Percentiles rank a stretch among this genome's conserved stretches.
These are phyloP conservation scores for Aspergillus brunneoviolaceus DNA, from an alignment of 2,329 filamentous ascomycete genomes.

Conservation along the genomic window DNA sequence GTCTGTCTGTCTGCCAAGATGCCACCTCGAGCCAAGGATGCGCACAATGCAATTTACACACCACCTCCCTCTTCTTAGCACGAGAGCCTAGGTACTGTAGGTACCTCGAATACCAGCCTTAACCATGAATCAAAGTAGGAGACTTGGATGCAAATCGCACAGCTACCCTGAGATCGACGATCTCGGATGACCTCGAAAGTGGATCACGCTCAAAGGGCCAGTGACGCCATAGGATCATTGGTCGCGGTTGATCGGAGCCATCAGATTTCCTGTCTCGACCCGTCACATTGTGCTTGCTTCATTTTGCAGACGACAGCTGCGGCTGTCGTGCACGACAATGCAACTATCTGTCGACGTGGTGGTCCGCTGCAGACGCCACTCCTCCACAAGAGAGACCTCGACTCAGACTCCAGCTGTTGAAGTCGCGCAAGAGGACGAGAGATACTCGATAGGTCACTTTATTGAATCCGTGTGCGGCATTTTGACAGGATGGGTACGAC, in stretches of 20 bases:
- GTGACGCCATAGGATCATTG: background rate
- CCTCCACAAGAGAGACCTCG: background rate
- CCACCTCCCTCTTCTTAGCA: too few species aligned
- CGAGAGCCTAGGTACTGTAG: too few species aligned
- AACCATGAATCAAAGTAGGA: too few species aligned
- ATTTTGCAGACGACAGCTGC: background rate
- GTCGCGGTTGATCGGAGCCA: background rate
- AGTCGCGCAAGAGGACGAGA: background rate
- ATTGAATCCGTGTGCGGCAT: background rate
- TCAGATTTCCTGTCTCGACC: background rate
- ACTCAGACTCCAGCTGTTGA: background rate
- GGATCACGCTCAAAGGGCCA: background rate
- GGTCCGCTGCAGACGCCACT: background rate
- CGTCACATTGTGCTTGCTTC: background rate
- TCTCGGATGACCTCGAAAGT: background rate
- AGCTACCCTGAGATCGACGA: background rate
- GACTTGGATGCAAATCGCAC: too few species aligned
- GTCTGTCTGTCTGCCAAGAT: too few species aligned
- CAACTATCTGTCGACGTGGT: background rate
- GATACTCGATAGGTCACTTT: background rate
- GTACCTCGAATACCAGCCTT: too few species aligned
- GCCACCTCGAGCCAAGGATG: too few species aligned
- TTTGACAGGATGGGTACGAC: too few species aligned
- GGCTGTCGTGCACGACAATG: background rate
- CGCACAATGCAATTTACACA: too few species aligned